Evolutionary conservation across 2,329 filamentous ascomycete species (phyloP), one percentile per base, ranked within the genome.

Genomic region (Malbranchea zuffiana): DNA sequence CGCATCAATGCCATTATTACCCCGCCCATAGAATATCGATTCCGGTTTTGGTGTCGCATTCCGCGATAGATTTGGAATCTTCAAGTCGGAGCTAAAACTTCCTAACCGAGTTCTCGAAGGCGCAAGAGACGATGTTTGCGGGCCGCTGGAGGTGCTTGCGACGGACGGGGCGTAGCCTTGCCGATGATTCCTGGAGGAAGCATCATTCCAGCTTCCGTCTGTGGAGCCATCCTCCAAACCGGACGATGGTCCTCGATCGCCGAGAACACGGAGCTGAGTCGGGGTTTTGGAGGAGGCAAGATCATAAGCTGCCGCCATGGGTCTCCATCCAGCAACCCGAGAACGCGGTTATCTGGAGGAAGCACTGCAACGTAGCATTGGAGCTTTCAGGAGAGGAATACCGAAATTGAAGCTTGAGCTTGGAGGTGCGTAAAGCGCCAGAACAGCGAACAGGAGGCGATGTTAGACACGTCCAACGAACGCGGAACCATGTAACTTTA

Each of bases 31-130:
- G 37, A 67, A 68, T 34, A 72, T 68, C 30, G 68, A 60, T 40
- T 78, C 72, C 10, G 41, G 37, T 37, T 69, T 64, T 25, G 69
- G 61, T 3, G 73, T 69, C 18, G 75, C 75, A 32, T 73, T 71
- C 37, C 82, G 73, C 29, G 80, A 77, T 16, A 71, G 66, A 30
- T 55, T 57, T 54, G 80, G 71, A 51, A 78, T 84, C 52, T 82
- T 83, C 50, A 94, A 63, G 42, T 94, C 87, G 21, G 86, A 79
- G 51, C 80, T 92, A 67, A 95, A 95, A 66, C 85, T 94, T 28
- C 87, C 87, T 3, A 74, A 74, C 1, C 80, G 79, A 17, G 80
- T 78, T n/a, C 74, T 77, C 23, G 78, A 76, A 10, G 81, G 75
- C 43, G 78, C 80, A 52, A 86, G 70, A 32, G 81, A 84, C 45